phyloP scores from a whole-genome alignment of 2,329 filamentous ascomycete species.

The Ophiosphaerella herpotricha region DNA sequence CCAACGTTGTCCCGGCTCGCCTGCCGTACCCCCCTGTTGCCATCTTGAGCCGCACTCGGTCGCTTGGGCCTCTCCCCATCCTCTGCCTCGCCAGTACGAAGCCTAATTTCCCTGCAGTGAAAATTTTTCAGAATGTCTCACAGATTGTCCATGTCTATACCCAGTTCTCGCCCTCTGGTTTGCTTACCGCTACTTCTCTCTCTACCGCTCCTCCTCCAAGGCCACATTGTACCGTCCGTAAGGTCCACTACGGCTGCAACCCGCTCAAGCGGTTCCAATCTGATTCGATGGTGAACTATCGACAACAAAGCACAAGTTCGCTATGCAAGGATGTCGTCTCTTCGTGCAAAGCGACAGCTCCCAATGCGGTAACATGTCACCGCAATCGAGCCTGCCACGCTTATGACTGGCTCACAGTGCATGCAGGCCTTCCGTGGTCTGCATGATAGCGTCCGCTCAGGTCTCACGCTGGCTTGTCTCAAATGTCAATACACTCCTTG shows the following conservation, averaged over 20 bases:
- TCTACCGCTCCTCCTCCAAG: constrained; percentile 19
- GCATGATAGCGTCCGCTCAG: constrained; percentile 35
- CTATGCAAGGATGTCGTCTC: constrained; percentile 38
- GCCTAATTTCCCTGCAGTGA: constrained; percentile 41
- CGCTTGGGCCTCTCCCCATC: constrained; percentile 37
- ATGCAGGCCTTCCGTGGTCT: constrained; percentile 34
- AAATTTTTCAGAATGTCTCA: constrained; percentile 43
- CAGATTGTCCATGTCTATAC: constrained; percentile 29
- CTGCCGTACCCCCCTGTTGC: constrained; percentile 29
- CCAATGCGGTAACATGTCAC: constrained; percentile 35
- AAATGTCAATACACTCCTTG: constrained; percentile 36
- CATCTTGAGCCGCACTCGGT: constrained; percentile 41
- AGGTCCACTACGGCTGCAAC: constrained; percentile 37
- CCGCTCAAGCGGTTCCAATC: constrained; percentile 24
- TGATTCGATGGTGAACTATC: constrained; percentile 37
- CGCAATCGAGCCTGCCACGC: constrained; percentile 18
- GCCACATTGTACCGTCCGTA: constrained; percentile 21
- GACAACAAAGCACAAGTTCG: constrained; percentile 39
- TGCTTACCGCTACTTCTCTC: constrained; percentile 42
- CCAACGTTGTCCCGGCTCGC: constrained; percentile 38
- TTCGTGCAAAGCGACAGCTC: constrained; percentile 28
- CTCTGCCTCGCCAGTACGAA: constrained; percentile 28
- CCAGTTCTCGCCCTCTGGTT: constrained; percentile 29
- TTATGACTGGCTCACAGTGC: constrained; percentile 39
- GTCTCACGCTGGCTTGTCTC: constrained; percentile 30